phyloP scores from a whole-genome alignment of 441 rosid genomes.

The Pelargonium australe region DNA sequence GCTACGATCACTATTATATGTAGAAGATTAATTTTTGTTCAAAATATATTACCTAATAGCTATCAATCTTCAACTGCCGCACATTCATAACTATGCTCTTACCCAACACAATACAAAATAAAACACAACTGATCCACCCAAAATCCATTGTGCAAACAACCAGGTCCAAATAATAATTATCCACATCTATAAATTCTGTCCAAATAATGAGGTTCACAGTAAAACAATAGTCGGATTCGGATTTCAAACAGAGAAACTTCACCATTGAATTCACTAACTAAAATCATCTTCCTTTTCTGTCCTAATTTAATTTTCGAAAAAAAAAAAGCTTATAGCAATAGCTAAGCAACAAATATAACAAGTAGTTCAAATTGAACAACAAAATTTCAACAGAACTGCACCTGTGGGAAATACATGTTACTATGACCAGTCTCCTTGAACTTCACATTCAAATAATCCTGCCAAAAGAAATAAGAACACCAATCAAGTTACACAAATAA shows the following conservation, averaged over 20 bases:
- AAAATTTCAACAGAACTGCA: constrained; percentile 19
- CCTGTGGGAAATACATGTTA: constrained; percentile 96
- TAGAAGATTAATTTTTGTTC: too few relatives aligned
- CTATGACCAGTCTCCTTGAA: constrained; percentile 96
- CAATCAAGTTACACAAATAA: neutral
- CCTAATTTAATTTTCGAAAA: neutral
- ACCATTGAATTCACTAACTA: neutral
- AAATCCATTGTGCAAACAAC: neutral
- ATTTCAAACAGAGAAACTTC: neutral
- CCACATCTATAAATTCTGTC: neutral
- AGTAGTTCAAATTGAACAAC: constrained; percentile 3
- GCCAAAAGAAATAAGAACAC: constrained; percentile 10
- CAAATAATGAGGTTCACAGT: too few relatives aligned
- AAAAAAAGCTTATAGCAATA: neutral
- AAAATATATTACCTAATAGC: too few relatives aligned
- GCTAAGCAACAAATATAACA: neutral
- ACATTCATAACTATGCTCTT: too few relatives aligned
- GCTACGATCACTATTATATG: neutral
- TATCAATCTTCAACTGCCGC: too few relatives aligned
- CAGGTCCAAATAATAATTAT: neutral
- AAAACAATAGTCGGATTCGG: neutral
- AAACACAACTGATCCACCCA: neutral
- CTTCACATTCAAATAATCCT: constrained; percentile 83
- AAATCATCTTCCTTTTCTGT: neutral
- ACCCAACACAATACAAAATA: neutral